Percentiles rank a stretch among this genome's conserved stretches.
Evolutionary conservation across 108 stramenopile species (phyloP).

Genomic region (Poteriospumella lacustris): DNA sequence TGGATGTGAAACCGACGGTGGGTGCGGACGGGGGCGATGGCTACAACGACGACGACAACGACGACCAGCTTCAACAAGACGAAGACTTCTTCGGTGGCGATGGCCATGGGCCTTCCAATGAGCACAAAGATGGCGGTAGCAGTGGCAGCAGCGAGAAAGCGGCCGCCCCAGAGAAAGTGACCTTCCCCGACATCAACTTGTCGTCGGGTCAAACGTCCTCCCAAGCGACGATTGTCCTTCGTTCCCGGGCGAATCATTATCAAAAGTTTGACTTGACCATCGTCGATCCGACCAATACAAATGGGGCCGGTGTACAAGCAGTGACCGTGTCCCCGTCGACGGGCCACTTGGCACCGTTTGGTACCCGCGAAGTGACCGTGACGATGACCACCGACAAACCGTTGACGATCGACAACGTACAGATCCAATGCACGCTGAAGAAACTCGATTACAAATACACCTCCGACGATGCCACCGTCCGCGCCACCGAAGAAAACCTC

Average conservation of each 20-base stretch:
- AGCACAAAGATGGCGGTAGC: neutral
- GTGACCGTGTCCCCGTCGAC: slow-evolving; percentile 38
- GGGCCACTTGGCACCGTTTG: slow-evolving; percentile 48
- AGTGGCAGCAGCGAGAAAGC: too few species aligned
- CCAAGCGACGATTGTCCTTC: slow-evolving; percentile 32
- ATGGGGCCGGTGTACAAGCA: neutral
- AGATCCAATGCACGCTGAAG: neutral
- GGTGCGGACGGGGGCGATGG: slow-evolving; percentile 32
- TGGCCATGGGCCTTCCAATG: neutral
- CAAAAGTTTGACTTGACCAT: slow-evolving; percentile 42
- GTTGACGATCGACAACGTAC: neutral
- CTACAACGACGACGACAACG: slow-evolving; percentile 40
- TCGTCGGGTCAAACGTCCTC: neutral
- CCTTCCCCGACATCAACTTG: slow-evolving; percentile 46
- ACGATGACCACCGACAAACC: slow-evolving; percentile 32
- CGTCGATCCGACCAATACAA: neutral
- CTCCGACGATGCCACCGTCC: slow-evolving; percentile 5
- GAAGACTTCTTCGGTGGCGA: neutral
- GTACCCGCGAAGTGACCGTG: slow-evolving; percentile 36
- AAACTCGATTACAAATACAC: slow-evolving; percentile 30
- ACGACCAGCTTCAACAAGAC: slow-evolving; percentile 45
- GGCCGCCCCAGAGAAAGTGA: slow-evolving; percentile 35
- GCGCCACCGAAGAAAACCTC: slow-evolving; percentile 29
- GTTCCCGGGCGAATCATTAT: slow-evolving; percentile 17
- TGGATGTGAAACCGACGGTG: neutral